phyloP scores from a whole-genome alignment of 2,329 filamentous ascomycete species.

The Daldinia sp. region DNA sequence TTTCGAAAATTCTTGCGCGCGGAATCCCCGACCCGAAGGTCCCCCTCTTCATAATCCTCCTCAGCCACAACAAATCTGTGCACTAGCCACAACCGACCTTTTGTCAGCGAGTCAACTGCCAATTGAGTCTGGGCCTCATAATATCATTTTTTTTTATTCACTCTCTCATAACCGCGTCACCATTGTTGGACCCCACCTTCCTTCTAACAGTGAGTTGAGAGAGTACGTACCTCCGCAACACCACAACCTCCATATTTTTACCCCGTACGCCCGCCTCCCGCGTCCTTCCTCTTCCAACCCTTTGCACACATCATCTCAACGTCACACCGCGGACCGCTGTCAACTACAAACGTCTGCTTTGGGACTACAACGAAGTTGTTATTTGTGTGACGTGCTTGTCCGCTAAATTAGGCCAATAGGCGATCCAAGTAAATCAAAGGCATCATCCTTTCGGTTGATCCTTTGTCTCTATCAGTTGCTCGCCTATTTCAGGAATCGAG shows the following conservation, averaged over 20 bases:
- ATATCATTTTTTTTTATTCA: slow-evolving; percentile 27
- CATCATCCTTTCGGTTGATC: slow-evolving; percentile 28
- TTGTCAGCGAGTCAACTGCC: slow-evolving; percentile 46
- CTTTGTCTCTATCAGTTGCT: slow-evolving; percentile 45
- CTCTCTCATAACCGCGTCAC: slow-evolving; percentile 31
- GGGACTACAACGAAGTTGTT: background rate
- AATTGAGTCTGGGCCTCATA: slow-evolving; percentile 46
- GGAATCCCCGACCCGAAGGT: slow-evolving; percentile 68
- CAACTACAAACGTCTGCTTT: slow-evolving; percentile 2
- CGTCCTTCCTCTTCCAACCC: slow-evolving; percentile 9
- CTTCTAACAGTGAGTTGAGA: slow-evolving; percentile 37
- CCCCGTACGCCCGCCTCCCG: slow-evolving; percentile 6
- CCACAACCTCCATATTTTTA: slow-evolving; percentile 1
- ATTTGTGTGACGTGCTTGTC: slow-evolving; percentile 31
- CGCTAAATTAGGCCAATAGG: slow-evolving; percentile 36
- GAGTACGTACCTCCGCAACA: slow-evolving; percentile 34
- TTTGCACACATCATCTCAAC: slow-evolving; percentile 18
- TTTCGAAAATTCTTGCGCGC: slow-evolving; percentile 64
- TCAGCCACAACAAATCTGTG: slow-evolving; percentile 48
- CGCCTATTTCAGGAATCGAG: slow-evolving; percentile 45
- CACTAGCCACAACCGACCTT: slow-evolving; percentile 39
- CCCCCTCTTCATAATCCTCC: slow-evolving; percentile 52
- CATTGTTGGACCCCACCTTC: slow-evolving; percentile 32
- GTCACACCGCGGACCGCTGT: slow-evolving; percentile 19
- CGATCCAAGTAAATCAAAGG: slow-evolving; percentile 43